Conservation (phyloP, 441 rosid genomes). For the Erysimum pusillum region DNA sequence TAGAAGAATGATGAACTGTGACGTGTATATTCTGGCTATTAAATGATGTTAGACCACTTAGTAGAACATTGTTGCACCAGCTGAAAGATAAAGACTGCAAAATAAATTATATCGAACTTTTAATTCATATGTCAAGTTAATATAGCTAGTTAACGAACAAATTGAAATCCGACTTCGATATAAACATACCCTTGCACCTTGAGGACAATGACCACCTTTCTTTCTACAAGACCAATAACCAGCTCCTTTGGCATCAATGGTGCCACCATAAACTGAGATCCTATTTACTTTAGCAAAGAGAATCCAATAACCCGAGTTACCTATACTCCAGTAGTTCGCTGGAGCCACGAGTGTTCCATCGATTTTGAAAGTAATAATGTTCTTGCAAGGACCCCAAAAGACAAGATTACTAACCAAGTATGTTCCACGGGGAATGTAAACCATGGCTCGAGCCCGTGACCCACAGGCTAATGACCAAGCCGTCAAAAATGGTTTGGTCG, state of each 20-base stretch:
- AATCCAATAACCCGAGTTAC: slow-evolving; percentile 56
- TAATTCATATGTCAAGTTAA: background rate
- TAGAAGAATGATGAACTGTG: slow-evolving; percentile 36
- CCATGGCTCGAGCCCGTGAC: slow-evolving; percentile 47
- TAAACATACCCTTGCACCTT: slow-evolving; percentile 55
- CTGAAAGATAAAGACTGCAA: slow-evolving; percentile 51
- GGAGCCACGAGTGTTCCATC: slow-evolving; percentile 64
- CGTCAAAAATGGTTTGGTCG: slow-evolving; percentile 52
- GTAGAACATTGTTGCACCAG: slow-evolving; percentile 44
- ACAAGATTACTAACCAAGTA: slow-evolving; percentile 47
- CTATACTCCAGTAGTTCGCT: slow-evolving; percentile 46
- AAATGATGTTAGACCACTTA: slow-evolving; percentile 51
- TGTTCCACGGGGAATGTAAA: slow-evolving; percentile 53
- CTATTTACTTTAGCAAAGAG: slow-evolving; percentile 49
- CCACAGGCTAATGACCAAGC: slow-evolving; percentile 63
- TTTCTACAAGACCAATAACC: slow-evolving; percentile 58
- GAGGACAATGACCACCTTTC: slow-evolving; percentile 50
- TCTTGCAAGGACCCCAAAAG: slow-evolving; percentile 65
- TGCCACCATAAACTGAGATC: slow-evolving; percentile 56
- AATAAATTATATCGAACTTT: background rate
- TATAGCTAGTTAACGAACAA: background rate
- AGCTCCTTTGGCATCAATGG: slow-evolving; percentile 53
- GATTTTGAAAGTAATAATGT: slow-evolving; percentile 44
- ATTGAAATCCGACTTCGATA: background rate
- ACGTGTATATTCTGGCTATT: slow-evolving; percentile 54